Base-by-base conservation (phyloP, 257 asterid species). In the Solanum bulbocastanum region DNA sequence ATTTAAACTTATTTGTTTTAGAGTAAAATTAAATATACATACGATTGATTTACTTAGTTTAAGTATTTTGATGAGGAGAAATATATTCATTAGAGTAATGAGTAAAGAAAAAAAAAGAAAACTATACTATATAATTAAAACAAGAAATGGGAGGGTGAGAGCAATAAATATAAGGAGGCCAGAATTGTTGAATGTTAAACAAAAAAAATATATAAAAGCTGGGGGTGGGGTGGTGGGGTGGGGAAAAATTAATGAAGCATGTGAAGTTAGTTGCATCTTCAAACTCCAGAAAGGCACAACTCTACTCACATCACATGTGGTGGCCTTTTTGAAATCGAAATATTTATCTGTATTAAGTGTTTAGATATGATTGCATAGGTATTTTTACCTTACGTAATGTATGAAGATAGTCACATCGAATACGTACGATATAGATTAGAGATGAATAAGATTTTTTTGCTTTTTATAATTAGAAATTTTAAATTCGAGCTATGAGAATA, bases 401-500 rank as follows among this genome's bases (percentile, higher is more conserved):
- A 3, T 62, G 22, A 5, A 68, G 10, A 27, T 66, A 66, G 10
- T 0, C 3, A 13, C 22, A 13, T 25, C 10, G 0, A 66, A 13
- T 66, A 36, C 20, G 5, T 66, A 25, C 0, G 2, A 5, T 25
- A 5, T 65, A 65, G 20, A 56, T 0, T 20, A 56, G 10, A 56
- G 2, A 56, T 56, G 65, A 18, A 18, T 56, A 56, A 2, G 8
- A 49, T 0, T 18, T 52, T 52, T 16, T 52, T 12, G 13, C 1
- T 2, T 56, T 6, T 18, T 20, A 56, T 2, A 56, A 56, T 56
- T 56, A 58, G 5, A 66, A 0, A 27, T 68, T 14, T 30, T 32
- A 0, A 14, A 16, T 27, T 27, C 0, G 0, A 68, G 1, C 1
- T 68, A 68, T 27, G 37, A 14, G 0, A 68, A 68, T 27, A 66